Evolutionary conservation across 2,329 filamentous ascomycete species (phyloP), one percentile per base, ranked within the genome.

Genomic region (Cercospora beticola): DNA sequence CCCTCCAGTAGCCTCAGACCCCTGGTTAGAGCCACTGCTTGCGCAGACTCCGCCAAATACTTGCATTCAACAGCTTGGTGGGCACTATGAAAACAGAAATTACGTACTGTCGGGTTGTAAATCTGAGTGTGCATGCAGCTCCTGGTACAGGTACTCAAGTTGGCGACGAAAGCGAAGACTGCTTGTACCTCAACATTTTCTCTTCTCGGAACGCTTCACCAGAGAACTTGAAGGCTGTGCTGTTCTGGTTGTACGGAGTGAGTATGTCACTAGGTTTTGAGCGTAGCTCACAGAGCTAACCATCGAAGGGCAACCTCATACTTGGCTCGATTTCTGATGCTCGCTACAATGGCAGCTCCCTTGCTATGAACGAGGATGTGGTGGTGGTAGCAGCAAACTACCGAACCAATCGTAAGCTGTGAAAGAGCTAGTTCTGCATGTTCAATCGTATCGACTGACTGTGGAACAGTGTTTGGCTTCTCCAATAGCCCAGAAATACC

Each of bases 401-500:
- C 65, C 67, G 78, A 4, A 79, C 78, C 0, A 80, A 79, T 52
- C 74, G 62, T 43, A 57, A 16, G 49, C 18, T 31, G 7, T 14
- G 23, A 5, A 26, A 12, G 3, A 54, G 26, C 12, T 2, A 18
- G 12, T 31, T 23, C 7, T 23, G n/a, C 30, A 9, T 36, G 14
- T 36, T 58, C 59, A 43, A 28, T 59, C 21, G 7, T 12, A 16
- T 56, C 16, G 30, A 28, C 62, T 54, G 18, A 14, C 2, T 43
- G 49, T 14, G 21, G 7, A 75, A 78, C 79, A n/a, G 36, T 62
- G 10, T 82, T 83, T 70, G 81, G 81, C 10, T 83, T 83, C 73
- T 77, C 78, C 71, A 72, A 72, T 68, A 67, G 79, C 67, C 69
- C 80, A 67, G 71, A 80, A 70, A 66, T 82, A 8, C 79, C 79